Base-by-base conservation (phyloP, 768 basidiomycete species). In the Pleurotus eryngii region DNA sequence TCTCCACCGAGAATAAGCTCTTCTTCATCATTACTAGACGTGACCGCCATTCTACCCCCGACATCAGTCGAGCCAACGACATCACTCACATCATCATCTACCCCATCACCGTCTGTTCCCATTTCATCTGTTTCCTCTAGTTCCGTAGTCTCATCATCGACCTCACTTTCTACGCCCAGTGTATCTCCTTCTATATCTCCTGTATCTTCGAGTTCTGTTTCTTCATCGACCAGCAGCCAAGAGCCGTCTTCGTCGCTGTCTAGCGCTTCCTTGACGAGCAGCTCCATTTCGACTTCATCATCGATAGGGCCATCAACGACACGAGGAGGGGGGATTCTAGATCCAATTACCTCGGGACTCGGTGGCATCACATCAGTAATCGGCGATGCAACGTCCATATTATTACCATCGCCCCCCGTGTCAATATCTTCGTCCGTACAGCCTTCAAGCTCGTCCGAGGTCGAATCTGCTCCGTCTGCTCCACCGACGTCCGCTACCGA, bases 1-100 rank as follows among this genome's bases (percentile, higher is more conserved):
- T 45, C 42, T n/a, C 20, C 15, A 7, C 42, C 42, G 42, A 17
- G n/a, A 17, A n/a, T 11, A 22, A 45, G n/a, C 20, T 45, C 42
- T n/a, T 5, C 42, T 35, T 17, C 42, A 17, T 45, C 42, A 22
- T 45, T 45, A 3, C 9, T 27, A 26, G 46, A 39, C 38, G 35
- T 47, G 18, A 56, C 55, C 30, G 46, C 46, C 27, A 56, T 56
- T 40, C 47, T 57, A 20, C 56, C 56, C 2, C 47, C 56, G 7
- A 49, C 46, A 22, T 50, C 57, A 18, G 56, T 38, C 24, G 30
- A 18, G n/a, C 47, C 56, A 11, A 18, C 56, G 37, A 9, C 56
- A 20, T 42, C 49, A 27, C 11, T 18, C 3, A 24, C 49, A 26
- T 35, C 49, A 38, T 50, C 49, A 50, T 53, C 51, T 17, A 6